Evolutionary conservation across 1,284 basidiomycete species (phyloP), one percentile per base, ranked within the genome.

Genomic region (Papiliotrema laurentii): DNA sequence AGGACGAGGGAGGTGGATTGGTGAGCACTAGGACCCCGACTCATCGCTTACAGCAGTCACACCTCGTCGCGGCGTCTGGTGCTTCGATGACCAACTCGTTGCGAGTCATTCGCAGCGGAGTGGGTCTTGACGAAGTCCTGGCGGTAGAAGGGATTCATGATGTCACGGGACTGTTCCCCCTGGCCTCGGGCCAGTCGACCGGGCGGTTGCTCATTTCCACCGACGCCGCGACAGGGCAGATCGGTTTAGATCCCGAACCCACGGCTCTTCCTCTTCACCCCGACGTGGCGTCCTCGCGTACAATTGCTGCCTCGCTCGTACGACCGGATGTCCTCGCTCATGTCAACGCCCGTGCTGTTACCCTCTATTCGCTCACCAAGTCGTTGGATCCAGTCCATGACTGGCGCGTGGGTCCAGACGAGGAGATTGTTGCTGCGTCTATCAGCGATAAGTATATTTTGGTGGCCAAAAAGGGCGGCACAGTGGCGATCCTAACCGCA

Each of bases 51-150:
- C 49, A 24, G 10, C 63, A 88, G 84, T 81, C 81, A 13, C 84
- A 92, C 65, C 80, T 97, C 40, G 82, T 97, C 3, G 87, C 91
- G 0, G 91, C 89, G 56, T 94, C 91, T 2, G 94, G 94, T 2
- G 86, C 84, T 0, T 80, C 81, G 18, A 89, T 83, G 53, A 81
- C 83, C 0, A 92, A 93, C 6, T 85, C 86, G 10, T 66, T 98
- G 9, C 83, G 89, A 33, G 73, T 93, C 24, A 80, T 97, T 9
- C 79, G 89, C 50, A 90, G 84, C 54, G 93, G 93, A 2, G 90
- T 89, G 1, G 86, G 89, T 48, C 83, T 94, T 60, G 78, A 83
- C 45, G 84, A 87, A 56, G 59, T 82, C 5, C 81, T 84, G 0
- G 70, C 71, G 22, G 62, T 90, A 5, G 79, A 83, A 21, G 86